Percentiles rank a stretch among this genome's conserved stretches.
Conservation (phyloP, 2,329 filamentous ascomycete genomes). For the Macrophomina tecta region DNA sequence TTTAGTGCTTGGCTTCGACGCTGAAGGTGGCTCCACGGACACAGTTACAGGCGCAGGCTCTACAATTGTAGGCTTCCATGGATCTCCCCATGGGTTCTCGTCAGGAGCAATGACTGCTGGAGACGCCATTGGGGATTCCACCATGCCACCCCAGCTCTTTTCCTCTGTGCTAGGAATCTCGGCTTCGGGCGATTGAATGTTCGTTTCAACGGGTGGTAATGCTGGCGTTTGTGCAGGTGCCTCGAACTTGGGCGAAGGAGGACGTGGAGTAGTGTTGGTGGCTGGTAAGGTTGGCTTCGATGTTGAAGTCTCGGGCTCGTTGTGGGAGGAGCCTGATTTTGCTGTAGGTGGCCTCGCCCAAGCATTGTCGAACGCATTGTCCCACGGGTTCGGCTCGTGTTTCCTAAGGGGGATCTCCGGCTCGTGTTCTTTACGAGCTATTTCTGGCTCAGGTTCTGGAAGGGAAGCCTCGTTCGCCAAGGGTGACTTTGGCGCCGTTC, state of each 20-base stretch:
- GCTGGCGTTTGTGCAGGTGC: not conserved
- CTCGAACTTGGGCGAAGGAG: not conserved
- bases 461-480: constrained; percentile 1
- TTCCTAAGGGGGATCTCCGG: constrained; percentile 19
- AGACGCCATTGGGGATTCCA: constrained; percentile 22
- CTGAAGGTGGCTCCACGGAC: constrained; percentile 21
- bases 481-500: constrained; percentile 16
- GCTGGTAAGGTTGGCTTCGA: not conserved
- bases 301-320: not conserved
- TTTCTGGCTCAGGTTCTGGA: constrained; percentile 22
- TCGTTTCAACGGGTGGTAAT: not conserved
- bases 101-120: constrained; percentile 16
- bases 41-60: constrained; percentile 1
- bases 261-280: not conserved
- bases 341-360: constrained; percentile 20
- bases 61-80: constrained; percentile 16
- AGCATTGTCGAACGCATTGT: constrained; percentile 22
- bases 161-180: not conserved
- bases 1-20: constrained; percentile 10
- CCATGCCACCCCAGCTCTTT: not conserved
- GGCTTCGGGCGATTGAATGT: not conserved
- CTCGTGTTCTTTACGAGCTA: constrained; percentile 23
- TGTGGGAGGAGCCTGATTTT: constrained; percentile 14
- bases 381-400: constrained; percentile 24
- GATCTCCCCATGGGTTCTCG: constrained; percentile 24